These are phyloP conservation scores for Suhomyces sp. DNA, from an alignment of 805 yeast genomes.

Conservation along the genomic window DNA sequence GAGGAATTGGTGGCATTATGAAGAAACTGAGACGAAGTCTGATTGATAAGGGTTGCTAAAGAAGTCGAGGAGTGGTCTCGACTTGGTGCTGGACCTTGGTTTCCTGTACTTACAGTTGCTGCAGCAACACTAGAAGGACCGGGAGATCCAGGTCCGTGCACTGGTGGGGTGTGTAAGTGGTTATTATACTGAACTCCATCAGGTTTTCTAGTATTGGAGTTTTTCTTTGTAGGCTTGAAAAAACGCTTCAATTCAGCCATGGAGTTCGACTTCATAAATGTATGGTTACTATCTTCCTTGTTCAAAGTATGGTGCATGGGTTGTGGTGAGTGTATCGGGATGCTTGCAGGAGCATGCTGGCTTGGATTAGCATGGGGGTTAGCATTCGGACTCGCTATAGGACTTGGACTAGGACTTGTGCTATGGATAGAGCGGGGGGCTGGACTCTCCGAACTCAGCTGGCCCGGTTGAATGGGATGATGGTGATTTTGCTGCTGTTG, in stretches of 20 bases:
- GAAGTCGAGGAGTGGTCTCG: conserved; percentile 38
- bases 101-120: conserved; percentile 1
- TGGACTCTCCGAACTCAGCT: background rate
- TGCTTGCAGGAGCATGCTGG: background rate
- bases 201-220: conserved; percentile 13
- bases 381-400: no score
- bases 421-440: background rate
- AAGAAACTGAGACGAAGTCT: conserved; percentile 36
- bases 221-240: conserved; percentile 56
- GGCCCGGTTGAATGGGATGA: conserved; percentile 4
- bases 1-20: conserved; percentile 38
- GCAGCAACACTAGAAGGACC: background rate
- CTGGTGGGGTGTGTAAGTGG: conserved; percentile 21
- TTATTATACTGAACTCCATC: conserved; percentile 18
- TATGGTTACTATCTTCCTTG: conserved; percentile 23
- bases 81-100: conserved; percentile 7
- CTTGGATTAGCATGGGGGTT: no score
- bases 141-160: conserved; percentile 1
- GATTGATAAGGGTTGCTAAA: conserved; percentile 36
- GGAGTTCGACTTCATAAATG: conserved; percentile 42
- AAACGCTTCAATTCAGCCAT: conserved; percentile 74
- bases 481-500: conserved; percentile 8
- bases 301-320: conserved; percentile 10
- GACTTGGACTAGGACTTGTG: background rate
- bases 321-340: conserved; percentile 9